Percentiles rank a stretch among this genome's conserved stretches.
Evolutionary conservation across 371 early-diverging fungal genomes (phyloP).

Genomic region (Mortierella sp.): DNA sequence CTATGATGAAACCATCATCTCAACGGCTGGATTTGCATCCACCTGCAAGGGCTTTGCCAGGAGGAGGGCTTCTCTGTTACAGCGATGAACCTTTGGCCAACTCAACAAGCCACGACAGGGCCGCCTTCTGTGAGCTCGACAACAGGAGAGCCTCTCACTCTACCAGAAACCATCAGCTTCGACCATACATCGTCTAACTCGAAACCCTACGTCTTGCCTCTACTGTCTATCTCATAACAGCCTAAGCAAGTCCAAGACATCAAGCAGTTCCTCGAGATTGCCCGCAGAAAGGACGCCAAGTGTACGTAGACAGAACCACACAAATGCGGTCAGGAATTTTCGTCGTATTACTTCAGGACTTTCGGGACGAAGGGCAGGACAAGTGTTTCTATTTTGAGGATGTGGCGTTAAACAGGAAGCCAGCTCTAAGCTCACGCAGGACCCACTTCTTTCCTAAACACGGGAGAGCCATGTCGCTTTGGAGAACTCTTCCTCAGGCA

Average conservation of each 20-base stretch:
- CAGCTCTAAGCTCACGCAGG: not conserved
- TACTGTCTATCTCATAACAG: constrained; percentile 61
- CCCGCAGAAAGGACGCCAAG: constrained; percentile 97
- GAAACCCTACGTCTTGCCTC: not conserved
- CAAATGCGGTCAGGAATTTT: not conserved
- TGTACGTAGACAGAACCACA: constrained; percentile 65
- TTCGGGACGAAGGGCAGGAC: not conserved
- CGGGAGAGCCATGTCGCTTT: not conserved
- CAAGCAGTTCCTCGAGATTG: constrained; percentile 98
- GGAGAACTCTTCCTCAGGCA: not conserved
- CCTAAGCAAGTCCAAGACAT: constrained; percentile 98
- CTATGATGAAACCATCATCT: constrained; percentile 4
- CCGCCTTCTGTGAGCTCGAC: not conserved
- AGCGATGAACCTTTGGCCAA: constrained; percentile 37
- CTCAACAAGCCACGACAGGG: not conserved
- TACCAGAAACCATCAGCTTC: not conserved
- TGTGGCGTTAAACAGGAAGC: not conserved
- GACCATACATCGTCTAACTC: constrained; percentile 4
- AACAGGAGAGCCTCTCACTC: not conserved
- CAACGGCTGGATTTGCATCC: not conserved
- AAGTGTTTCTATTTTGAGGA: not conserved
- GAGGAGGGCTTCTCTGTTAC: not conserved
- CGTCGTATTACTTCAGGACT: not conserved
- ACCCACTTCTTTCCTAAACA: not conserved
- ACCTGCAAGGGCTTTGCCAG: not conserved